Evolutionary conservation across 2,329 filamentous ascomycete species (phyloP).

Genomic region (Parastagonospora avenae): DNA sequence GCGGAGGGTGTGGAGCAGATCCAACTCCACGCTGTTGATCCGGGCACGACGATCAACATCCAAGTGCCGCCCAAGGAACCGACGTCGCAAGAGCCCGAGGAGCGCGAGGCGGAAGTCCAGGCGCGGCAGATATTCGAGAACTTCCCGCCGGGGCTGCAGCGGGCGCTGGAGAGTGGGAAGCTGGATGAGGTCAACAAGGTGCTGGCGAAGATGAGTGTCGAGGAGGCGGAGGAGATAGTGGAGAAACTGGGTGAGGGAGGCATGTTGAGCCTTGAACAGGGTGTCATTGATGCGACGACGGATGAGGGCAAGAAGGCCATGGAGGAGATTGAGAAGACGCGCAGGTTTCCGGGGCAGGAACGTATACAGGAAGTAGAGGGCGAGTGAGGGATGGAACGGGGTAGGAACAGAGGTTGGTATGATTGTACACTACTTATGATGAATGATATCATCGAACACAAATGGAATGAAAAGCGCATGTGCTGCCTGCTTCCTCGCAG

Average conservation of each 20-base stretch:
- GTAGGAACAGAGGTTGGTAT: background rate
- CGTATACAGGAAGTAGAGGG: background rate
- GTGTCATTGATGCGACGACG: slow-evolving; percentile 94
- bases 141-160: slow-evolving; percentile 80
- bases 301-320: slow-evolving; percentile 80
- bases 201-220: slow-evolving; percentile 83
- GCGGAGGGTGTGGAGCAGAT: slow-evolving; percentile 86
- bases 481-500: background rate
- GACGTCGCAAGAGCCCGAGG: slow-evolving; percentile 51
- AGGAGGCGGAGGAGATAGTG: slow-evolving; percentile 85
- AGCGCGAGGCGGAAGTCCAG: slow-evolving; percentile 64
- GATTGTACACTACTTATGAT: slow-evolving; percentile 2
- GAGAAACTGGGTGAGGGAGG: slow-evolving; percentile 80
- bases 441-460: slow-evolving; percentile 3
- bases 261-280: slow-evolving; percentile 87
- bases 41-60: slow-evolving; percentile 89
- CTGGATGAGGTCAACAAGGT: slow-evolving; percentile 89
- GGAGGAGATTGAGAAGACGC: slow-evolving; percentile 65
- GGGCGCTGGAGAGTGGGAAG: slow-evolving; percentile 84
- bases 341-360: slow-evolving; percentile 46
- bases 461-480: background rate
- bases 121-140: slow-evolving; percentile 76
- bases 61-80: slow-evolving; percentile 70
- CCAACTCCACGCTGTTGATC: slow-evolving; percentile 94
- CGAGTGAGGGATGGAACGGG: background rate